Evolutionary conservation across 2,329 filamentous ascomycete species (phyloP), one percentile per base, ranked within the genome.

Genomic region (Colletotrichum melonis): DNA sequence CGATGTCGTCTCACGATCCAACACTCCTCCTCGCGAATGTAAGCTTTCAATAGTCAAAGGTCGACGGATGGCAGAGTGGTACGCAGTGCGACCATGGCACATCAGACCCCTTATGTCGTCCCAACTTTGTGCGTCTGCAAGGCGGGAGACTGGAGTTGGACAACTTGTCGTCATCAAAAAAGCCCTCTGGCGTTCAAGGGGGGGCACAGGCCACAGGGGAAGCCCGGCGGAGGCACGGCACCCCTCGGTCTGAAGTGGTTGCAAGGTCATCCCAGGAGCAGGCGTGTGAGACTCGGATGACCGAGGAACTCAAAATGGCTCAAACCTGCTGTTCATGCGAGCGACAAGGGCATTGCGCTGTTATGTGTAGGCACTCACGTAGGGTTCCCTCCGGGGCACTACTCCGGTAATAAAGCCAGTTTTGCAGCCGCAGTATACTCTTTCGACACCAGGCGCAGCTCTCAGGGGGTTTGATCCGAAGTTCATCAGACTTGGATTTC

Each of bases 111-210:
- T 57, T 24, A 57, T 38, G 58, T 60, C 66, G 59, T 72, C 70
- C 59, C 54, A 69, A 69, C 66, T 59, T 69, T 72, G 59, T 72
- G 69, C 52, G 42, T n/a, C 59, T 69, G 42, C 52, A 42, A 32
- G 65, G 66, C 54, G 66, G 66, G 58, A 26, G 65, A 58, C 58
- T 59, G 66, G 58, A 69, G 54, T 38, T 60, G 16, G 38, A 64
- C 24, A n/a, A 59, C 64, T 67, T 52, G 70, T 69, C 70, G 55
- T 69, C 66, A 64, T 69, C 54, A 32, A 32, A 32, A 32, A 11
- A 11, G 64, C 49, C 38, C 54, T 52, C 59, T 22, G n/a, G 4
- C 14, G n/a, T 65, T 11, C 16, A 22, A 58, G 59, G 66, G 42
- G 67, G 24, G 49, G 56, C 16, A 57, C 57, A 67, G 62, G 46